Conservation (phyloP, 1,139 yeast genomes). For the Diutina catenulata region DNA sequence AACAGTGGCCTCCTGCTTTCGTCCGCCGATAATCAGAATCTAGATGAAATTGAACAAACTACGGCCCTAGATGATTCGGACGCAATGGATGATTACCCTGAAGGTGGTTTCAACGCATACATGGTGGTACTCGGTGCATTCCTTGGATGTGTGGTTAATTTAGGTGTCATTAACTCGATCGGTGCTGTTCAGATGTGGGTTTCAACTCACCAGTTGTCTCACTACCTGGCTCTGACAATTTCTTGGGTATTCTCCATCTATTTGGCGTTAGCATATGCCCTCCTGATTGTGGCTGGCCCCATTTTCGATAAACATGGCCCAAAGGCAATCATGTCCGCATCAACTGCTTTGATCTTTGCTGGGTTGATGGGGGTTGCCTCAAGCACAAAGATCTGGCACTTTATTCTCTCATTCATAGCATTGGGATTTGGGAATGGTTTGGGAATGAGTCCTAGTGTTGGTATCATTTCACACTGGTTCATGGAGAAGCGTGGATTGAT, state of each 20-base stretch:
- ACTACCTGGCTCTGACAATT: conserved; percentile 18
- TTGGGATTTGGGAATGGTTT: conserved; percentile 48
- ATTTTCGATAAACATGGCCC: conserved; percentile 40
- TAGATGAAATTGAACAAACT: no score
- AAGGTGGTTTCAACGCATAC: conserved; percentile 51
- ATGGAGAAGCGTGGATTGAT: conserved; percentile 39
- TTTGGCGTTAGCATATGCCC: conserved; percentile 9
- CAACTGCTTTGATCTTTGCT: conserved; percentile 29
- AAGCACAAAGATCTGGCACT: conserved; percentile 15
- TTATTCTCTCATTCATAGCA: conserved; percentile 44
- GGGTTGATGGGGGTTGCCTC: conserved; percentile 44
- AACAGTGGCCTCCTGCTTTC: no score
- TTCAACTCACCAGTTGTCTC: conserved; percentile 33
- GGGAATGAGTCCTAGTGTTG: conserved; percentile 44
- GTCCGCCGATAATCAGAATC: no score
- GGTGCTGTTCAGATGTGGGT: conserved; percentile 56
- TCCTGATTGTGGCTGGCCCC: conserved; percentile 14
- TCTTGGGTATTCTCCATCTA: conserved; percentile 11
- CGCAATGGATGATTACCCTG: conserved; percentile 32
- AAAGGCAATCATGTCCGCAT: conserved; percentile 28
- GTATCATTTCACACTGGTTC: conserved; percentile 50
- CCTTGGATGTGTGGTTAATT: conserved; percentile 43
- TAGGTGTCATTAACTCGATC: conserved; percentile 47
- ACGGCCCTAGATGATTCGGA: no score
- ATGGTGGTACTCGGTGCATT: conserved; percentile 51